A percentile compares a stretch with the other conserved stretches of the same genome.
phyloP scores from a whole-genome alignment of 179 eudicot species.

The Drosera spatulata region DNA sequence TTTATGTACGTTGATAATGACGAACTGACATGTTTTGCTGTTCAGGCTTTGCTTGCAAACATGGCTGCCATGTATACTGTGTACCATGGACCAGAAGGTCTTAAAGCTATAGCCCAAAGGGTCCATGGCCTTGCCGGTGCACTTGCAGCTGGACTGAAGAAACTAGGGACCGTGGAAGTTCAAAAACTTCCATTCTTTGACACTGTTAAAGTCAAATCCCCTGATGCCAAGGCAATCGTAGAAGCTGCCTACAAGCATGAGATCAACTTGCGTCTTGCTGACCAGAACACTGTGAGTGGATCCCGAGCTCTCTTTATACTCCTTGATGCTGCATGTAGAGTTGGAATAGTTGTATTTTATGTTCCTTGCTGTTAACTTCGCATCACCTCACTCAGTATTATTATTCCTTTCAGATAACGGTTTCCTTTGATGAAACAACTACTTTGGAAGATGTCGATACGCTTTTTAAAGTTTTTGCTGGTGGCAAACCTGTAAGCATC shows the following conservation, averaged over 20 bases:
- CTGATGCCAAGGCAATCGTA: slow-evolving; percentile 61
- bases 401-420: slow-evolving; percentile 48
- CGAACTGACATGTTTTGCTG: slow-evolving; percentile 4
- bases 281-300: slow-evolving; percentile 65
- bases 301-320: neutral
- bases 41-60: slow-evolving; percentile 90
- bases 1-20: neutral
- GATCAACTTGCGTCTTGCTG: slow-evolving; percentile 76
- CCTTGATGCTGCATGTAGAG: neutral
- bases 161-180: slow-evolving; percentile 81
- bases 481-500: slow-evolving; percentile 71
- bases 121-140: slow-evolving; percentile 92
- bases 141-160: slow-evolving; percentile 77
- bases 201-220: slow-evolving; percentile 78
- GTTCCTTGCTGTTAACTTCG: neutral
- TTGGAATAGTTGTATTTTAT: neutral
- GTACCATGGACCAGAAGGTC: slow-evolving; percentile 98
- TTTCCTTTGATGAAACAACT: slow-evolving; percentile 86
- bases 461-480: slow-evolving; percentile 69
- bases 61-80: slow-evolving; percentile 99
- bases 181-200: slow-evolving; percentile 77
- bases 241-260: slow-evolving; percentile 67
- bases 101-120: slow-evolving; percentile 81
- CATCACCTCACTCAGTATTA: neutral
- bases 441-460: slow-evolving; percentile 88